Percentiles rank a stretch among this genome's conserved stretches.
phyloP scores from a whole-genome alignment of 176 grass and related monocot genomes.

The Carex cristatella region DNA sequence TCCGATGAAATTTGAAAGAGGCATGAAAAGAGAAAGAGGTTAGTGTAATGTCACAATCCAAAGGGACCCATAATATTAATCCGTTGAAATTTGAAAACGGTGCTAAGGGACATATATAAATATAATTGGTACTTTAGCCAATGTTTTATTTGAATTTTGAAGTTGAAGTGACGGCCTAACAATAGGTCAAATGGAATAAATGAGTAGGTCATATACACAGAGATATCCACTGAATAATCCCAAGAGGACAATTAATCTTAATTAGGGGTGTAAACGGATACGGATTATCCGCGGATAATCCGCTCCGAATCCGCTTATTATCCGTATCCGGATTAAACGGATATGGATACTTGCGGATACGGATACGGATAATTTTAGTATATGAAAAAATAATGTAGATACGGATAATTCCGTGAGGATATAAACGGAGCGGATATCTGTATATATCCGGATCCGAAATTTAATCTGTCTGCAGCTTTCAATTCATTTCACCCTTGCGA shows the following conservation, averaged over 20 bases:
- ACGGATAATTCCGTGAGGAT: too few species aligned
- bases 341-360: too few species aligned
- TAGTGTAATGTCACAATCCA: constrained; percentile 16
- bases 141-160: constrained; percentile 13
- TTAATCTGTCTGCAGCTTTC: too few species aligned
- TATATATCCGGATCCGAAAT: too few species aligned
- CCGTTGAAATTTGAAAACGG: constrained; percentile 1
- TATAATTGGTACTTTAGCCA: neutral
- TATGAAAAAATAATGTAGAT: too few species aligned
- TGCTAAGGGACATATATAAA: neutral
- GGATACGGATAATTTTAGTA: too few species aligned
- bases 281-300: too few species aligned
- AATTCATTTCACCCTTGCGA: too few species aligned
- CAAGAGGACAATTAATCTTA: neutral
- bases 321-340: too few species aligned
- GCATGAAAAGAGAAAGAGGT: neutral
- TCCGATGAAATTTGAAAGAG: too few species aligned
- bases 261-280: neutral
- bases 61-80: neutral
- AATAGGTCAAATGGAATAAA: neutral
- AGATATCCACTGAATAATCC: neutral
- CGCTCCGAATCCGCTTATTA: too few species aligned
- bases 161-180: neutral
- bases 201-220: neutral
- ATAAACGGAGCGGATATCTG: too few species aligned